A percentile compares a stretch with the other conserved stretches of the same genome.
phyloP scores from a whole-genome alignment of 2,329 filamentous ascomycete genomes.

The Capronia coronata region DNA sequence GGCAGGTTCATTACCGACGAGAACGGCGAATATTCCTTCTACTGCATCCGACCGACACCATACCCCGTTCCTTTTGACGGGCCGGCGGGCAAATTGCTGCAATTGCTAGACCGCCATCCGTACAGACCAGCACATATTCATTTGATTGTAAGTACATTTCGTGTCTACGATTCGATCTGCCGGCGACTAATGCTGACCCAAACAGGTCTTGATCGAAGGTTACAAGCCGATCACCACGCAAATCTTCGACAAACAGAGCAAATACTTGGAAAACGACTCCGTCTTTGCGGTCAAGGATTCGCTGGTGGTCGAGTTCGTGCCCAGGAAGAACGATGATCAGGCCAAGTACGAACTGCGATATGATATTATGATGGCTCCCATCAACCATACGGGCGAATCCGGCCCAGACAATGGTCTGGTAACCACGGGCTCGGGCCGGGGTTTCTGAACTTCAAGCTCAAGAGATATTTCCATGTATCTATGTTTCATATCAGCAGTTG shows the following conservation, averaged over 20 bases:
- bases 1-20: slow-evolving; percentile 64
- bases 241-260: slow-evolving; percentile 63
- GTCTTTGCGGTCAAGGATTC: slow-evolving; percentile 57
- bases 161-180: neutral
- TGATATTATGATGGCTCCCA: slow-evolving; percentile 43
- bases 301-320: slow-evolving; percentile 52
- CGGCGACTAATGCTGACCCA: slow-evolving; percentile 3
- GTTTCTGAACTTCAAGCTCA: too few species aligned
- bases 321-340: slow-evolving; percentile 46
- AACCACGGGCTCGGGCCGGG: slow-evolving; percentile 6
- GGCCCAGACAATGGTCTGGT: slow-evolving; percentile 46
- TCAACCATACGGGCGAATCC: slow-evolving; percentile 34
- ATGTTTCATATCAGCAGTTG: too few species aligned
- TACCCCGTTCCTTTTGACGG: slow-evolving; percentile 54
- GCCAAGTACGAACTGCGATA: slow-evolving; percentile 51
- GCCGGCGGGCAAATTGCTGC: slow-evolving; percentile 52
- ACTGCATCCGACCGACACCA: slow-evolving; percentile 55
- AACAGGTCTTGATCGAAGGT: slow-evolving; percentile 48
- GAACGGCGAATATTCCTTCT: slow-evolving; percentile 57
- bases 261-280: slow-evolving; percentile 54
- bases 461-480: too few species aligned
- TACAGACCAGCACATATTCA: slow-evolving; percentile 60
- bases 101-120: slow-evolving; percentile 55
- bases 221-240: slow-evolving; percentile 69
- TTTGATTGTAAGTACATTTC: slow-evolving; percentile 44